Base-by-base conservation (phyloP, 2,329 filamentous ascomycete genomes). In the Botrytis hyacinthi region DNA sequence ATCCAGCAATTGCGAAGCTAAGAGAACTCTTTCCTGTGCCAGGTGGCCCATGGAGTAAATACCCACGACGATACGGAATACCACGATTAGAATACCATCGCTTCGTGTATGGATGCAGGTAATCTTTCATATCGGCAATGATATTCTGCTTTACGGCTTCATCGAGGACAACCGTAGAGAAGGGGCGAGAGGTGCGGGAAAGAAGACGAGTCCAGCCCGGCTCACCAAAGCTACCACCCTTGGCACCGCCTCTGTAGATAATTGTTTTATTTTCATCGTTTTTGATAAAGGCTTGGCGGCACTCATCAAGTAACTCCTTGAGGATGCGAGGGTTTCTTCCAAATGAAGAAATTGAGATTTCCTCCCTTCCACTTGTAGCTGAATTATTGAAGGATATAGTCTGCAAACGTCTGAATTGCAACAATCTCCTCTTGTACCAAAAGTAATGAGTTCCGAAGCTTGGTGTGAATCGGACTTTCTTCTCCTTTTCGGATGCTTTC, bases 51-150 rank as follows among this genome's bases (percentile, higher is more conserved):
- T 95, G 86, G 26, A 97, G 89, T 0, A 97, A 87, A 79, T 96
- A 97, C 0, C 94, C 94, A 7, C 94, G 87, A 22, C 94, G 88
- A 80, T 97, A 97, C 0, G 94, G 94, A 44, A 97, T 95, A 0
- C 94, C 94, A 10, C 93, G 87, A 77, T 93, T 92, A 0, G 91
- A 87, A 80, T 97, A 97, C 93, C 93, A 97, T n/a, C 90, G 86
- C 62, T 88, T 85, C 0, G 90, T 91, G 20, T 84, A 82, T 0
- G 89, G 89, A 75, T 89, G 84, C 51, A 92, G 85, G 78, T 92
- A 92, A 77, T 91, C 89, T 40, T 84, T 84, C 46, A 90, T 86
- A 77, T 92, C 90, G 60, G 86, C 84, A 66, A 92, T 83, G 20
- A 92, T 84, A 3, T 86, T 84, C 74, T 86, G 81, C 84, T 92